Evolutionary conservation across 805 yeast genomes (phyloP), one percentile per base, ranked within the genome.

Genomic region (Spathaspora passalidarum): DNA sequence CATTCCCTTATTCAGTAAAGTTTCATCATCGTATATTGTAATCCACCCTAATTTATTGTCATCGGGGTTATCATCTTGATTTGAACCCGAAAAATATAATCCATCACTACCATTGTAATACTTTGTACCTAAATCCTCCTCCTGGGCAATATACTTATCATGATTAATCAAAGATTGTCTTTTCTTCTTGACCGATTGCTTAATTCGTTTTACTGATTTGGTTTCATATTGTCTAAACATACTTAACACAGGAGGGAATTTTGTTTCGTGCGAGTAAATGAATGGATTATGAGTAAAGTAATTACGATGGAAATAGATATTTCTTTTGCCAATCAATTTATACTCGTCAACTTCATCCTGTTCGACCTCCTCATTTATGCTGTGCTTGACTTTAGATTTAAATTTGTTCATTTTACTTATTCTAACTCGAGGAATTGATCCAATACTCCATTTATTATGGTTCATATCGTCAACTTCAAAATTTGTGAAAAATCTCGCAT

Each of bases 11-110:
- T 49, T 59, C 19, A 52, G 43, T 50, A 67, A 60, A 5, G 64
- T 22, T 5, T 47, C 37, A 17, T 78, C 78, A 19, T 82, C 84
- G 52, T 75, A 81, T 1, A 82, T 64, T 0, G 87, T 81, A 2
- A 82, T 60, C 88, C 88, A 83, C 0, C 88, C 88, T 26, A 81
- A 51, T 54, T 81, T 82, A 45, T 66, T 72, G 40, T 78, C 80
- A 56, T 77, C 79, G 0, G 87, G 86, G 3, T 76, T 67, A 58
- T 82, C 88, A 58, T 82, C 88, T 11, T 66, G 66, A 0, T 86
- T 82, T 44, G 70, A 69, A 8, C 41, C 48, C 49, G 67, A 65
- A 42, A 62, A 66, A 26, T 67, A 61, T 4, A 81, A 63, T 2
- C 87, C 87, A 60, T 82, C 87, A n/a, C 80, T 79, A 0, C 81